Evolutionary conservation across 208 protist species (phyloP).

Genomic region (Crithidia thermophila): DNA sequence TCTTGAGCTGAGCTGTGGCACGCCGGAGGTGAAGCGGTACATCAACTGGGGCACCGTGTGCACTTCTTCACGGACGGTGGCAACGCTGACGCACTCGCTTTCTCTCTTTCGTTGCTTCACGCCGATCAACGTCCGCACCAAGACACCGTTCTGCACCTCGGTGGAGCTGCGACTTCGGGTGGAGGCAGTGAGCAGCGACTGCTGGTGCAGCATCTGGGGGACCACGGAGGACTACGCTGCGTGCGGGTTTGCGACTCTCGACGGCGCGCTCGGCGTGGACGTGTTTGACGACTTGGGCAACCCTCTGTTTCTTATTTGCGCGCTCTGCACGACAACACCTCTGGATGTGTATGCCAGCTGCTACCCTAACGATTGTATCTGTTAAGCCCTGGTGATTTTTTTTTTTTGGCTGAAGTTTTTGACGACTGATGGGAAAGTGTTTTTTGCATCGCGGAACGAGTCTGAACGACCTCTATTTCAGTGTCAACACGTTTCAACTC

Average conservation of each 20-base stretch:
- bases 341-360: slow-evolving; percentile 39
- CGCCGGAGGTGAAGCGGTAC: background rate
- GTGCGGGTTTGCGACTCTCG: slow-evolving; percentile 34
- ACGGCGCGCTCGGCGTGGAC: slow-evolving; percentile 56
- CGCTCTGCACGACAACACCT: slow-evolving; percentile 43
- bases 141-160: slow-evolving; percentile 22
- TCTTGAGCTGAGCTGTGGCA: slow-evolving; percentile 7
- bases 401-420: too few relatives aligned
- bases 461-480: too few relatives aligned
- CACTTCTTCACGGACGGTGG: too few relatives aligned
- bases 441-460: too few relatives aligned
- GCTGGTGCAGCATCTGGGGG: slow-evolving; percentile 80
- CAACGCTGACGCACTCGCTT: slow-evolving; percentile 6
- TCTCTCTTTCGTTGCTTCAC: slow-evolving; percentile 52
- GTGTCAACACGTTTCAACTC: too few relatives aligned
- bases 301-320: slow-evolving; percentile 53
- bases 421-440: too few relatives aligned
- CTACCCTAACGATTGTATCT: slow-evolving; percentile 47
- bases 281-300: slow-evolving; percentile 57
- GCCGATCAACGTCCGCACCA: slow-evolving; percentile 57
- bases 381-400: slow-evolving; percentile 9
- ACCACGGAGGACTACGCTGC: slow-evolving; percentile 48
- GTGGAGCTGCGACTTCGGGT: slow-evolving; percentile 46
- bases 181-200: slow-evolving; percentile 37
- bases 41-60: slow-evolving; percentile 13